These are phyloP conservation scores for Phytophthora fragariaefolia DNA, from an alignment of 352 stramenopile genomes.

Conservation along the genomic window DNA sequence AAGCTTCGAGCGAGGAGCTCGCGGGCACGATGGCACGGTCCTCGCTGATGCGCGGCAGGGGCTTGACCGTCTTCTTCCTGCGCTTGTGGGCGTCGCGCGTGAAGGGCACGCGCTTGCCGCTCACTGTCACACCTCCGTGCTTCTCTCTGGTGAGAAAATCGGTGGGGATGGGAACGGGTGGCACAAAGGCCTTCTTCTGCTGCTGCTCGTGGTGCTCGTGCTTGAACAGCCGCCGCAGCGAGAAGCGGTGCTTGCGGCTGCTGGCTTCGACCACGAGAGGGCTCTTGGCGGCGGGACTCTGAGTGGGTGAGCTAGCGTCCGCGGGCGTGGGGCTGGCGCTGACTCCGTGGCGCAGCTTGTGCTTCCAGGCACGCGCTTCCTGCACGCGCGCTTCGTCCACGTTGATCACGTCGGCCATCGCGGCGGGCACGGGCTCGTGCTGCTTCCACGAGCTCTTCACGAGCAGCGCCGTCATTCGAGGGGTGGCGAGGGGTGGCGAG, in stretches of 20 bases:
- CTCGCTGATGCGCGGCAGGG: slow-evolving; percentile 39
- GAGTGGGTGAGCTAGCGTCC: slow-evolving; percentile 8
- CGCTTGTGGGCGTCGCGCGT: slow-evolving; percentile 42
- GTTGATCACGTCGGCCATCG: slow-evolving; percentile 1
- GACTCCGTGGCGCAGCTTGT: slow-evolving; percentile 36
- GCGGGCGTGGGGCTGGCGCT: slow-evolving; percentile 14
- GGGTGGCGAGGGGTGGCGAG: not conserved
- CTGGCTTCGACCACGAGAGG: slow-evolving; percentile 27
- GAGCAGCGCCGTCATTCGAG: slow-evolving; percentile 23
- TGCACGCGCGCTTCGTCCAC: slow-evolving; percentile 14
- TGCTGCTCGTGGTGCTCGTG: slow-evolving; percentile 19
- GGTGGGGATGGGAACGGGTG: slow-evolving; percentile 37
- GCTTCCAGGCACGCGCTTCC: slow-evolving; percentile 26
- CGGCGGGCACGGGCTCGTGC: slow-evolving; percentile 7
- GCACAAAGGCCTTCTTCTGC: slow-evolving; percentile 20
- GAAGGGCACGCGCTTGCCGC: slow-evolving; percentile 48
- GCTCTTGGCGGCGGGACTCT: slow-evolving; percentile 1
- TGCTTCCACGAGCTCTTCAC: slow-evolving; percentile 31
- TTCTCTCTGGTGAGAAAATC: slow-evolving; percentile 43
- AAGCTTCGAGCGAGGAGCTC: slow-evolving; percentile 40
- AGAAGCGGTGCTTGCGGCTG: slow-evolving; percentile 44
- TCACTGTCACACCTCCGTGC: slow-evolving; percentile 45
- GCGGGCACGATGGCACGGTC: slow-evolving; percentile 30
- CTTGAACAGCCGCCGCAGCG: slow-evolving; percentile 40
- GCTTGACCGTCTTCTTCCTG: slow-evolving; percentile 25